Conservation (phyloP, 2,329 filamentous ascomycete species). For the Ophiostoma montium region DNA sequence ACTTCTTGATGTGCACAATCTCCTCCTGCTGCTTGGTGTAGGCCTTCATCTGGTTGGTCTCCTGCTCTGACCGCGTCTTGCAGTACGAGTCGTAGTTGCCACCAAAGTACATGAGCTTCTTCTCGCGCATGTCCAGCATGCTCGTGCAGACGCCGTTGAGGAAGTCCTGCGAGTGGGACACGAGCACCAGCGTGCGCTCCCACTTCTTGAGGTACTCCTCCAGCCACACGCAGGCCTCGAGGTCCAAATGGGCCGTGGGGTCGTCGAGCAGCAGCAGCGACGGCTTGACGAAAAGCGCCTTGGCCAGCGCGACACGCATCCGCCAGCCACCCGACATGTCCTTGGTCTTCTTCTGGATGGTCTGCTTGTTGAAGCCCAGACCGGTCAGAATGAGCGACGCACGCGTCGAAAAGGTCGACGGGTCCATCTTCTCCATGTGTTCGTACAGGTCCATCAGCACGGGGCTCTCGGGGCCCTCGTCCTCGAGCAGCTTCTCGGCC, state of each 20-base stretch:
- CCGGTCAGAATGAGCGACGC: conserved; percentile 94
- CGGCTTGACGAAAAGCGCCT: conserved; percentile 97
- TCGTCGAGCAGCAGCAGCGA: conserved; percentile 92
- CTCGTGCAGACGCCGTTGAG: conserved; percentile 94
- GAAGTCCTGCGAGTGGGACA: conserved; percentile 98
- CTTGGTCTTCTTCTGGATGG: conserved; percentile 99
- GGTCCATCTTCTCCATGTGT: conserved; percentile 99
- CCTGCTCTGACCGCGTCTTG: conserved; percentile 89
- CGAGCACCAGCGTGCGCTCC: conserved; percentile 90
- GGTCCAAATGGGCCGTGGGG: conserved; percentile 96
- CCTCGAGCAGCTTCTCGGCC: conserved; percentile 82
- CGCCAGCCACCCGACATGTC: conserved; percentile 99
- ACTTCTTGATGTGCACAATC: conserved; percentile 99
- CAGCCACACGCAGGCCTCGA: conserved; percentile 98
- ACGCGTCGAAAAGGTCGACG: conserved; percentile 88
- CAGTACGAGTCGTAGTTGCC: conserved; percentile 98
- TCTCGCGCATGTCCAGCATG: conserved; percentile 96
- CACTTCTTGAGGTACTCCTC: conserved; percentile 99
- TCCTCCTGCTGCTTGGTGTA: conserved; percentile 99
- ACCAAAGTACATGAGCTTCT: conserved; percentile 90
- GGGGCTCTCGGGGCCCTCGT: conserved; percentile 81
- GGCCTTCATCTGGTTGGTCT: conserved; percentile 97
- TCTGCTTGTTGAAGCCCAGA: conserved; percentile 97
- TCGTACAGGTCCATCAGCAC: conserved; percentile 91
- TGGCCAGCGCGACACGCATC: conserved; percentile 96